Percentiles rank a stretch among this genome's conserved stretches.
Evolutionary conservation across 345 rosid genomes (phyloP).

Genomic region (Boechera divaricarpa): DNA sequence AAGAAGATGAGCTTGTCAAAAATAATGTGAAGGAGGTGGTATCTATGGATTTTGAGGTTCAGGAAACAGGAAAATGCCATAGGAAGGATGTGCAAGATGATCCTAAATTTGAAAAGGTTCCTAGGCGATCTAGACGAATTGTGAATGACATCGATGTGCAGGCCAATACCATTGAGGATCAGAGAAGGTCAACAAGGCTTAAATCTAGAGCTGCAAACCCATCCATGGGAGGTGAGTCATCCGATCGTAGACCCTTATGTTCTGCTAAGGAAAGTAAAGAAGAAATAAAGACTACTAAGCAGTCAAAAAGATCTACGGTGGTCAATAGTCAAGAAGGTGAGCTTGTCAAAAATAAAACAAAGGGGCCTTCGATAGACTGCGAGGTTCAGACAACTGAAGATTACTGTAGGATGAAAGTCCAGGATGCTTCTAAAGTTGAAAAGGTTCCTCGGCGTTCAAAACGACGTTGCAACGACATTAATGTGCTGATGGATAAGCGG

Average conservation of each 20-base stretch:
- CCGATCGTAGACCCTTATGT: no score
- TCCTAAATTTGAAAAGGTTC: slow-evolving; percentile 14
- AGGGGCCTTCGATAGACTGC: slow-evolving; percentile 6
- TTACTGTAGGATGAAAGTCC: neutral
- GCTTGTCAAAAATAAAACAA: neutral
- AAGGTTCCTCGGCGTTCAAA: slow-evolving; percentile 15
- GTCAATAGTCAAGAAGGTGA: neutral
- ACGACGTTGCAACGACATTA: neutral
- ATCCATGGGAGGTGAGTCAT: neutral
- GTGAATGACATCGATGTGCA: neutral
- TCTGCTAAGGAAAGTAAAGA: neutral
- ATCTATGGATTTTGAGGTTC: no score
- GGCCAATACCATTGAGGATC: neutral
- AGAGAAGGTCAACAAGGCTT: slow-evolving; percentile 24
- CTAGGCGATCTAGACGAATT: neutral
- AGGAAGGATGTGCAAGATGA: slow-evolving; percentile 1
- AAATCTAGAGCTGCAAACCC: neutral
- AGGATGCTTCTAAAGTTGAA: slow-evolving; percentile 14
- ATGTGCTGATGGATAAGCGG: neutral
- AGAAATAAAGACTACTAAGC: slow-evolving; percentile 2
- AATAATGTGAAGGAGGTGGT: neutral
- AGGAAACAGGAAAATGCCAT: no score
- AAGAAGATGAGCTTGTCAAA: neutral
- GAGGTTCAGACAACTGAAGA: slow-evolving; percentile 1
- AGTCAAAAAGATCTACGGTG: slow-evolving; percentile 3